phyloP scores from a whole-genome alignment of 177 flowering plant species.

The Vitis hybrid region DNA sequence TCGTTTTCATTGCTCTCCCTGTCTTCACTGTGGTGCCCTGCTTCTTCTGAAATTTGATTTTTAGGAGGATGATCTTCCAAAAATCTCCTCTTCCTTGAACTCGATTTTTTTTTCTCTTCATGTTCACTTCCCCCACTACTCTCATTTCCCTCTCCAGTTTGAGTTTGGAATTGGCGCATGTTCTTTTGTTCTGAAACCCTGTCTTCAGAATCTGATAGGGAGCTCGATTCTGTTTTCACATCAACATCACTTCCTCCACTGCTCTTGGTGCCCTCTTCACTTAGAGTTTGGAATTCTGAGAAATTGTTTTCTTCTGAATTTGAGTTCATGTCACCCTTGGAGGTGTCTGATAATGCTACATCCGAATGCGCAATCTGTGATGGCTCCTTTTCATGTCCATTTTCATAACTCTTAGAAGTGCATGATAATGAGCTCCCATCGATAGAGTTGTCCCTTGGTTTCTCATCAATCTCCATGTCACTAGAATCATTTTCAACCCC shows the following conservation, averaged over 20 bases:
- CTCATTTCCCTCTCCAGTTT: neutral
- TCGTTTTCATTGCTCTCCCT: slow-evolving; percentile 62
- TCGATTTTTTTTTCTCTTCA: slow-evolving; percentile 8
- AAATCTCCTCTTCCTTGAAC: neutral
- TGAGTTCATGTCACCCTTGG: slow-evolving; percentile 10
- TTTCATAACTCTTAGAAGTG: slow-evolving; percentile 13
- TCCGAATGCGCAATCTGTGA: slow-evolving; percentile 7
- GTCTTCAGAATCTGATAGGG: neutral
- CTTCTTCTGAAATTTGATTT: slow-evolving; percentile 6
- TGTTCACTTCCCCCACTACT: neutral
- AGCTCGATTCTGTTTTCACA: slow-evolving; percentile 5
- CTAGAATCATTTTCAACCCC: slow-evolving; percentile 21
- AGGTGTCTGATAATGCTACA: slow-evolving; percentile 9
- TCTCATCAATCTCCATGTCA: slow-evolving; percentile 42
- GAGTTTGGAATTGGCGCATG: neutral
- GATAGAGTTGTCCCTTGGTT: slow-evolving; percentile 30
- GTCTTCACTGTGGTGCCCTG: slow-evolving; percentile 26
- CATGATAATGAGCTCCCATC: slow-evolving; percentile 17
- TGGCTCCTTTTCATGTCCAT: slow-evolving; percentile 17
- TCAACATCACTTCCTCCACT: slow-evolving; percentile 3
- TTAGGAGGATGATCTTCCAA: neutral
- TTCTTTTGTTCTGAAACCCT: slow-evolving; percentile 10
- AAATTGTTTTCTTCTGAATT: slow-evolving; percentile 16
- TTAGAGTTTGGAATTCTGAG: too few relatives aligned
- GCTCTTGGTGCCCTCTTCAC: neutral